phyloP scores from a whole-genome alignment of 1,139 yeast species.

The Wickerhamiella pararugosa region DNA sequence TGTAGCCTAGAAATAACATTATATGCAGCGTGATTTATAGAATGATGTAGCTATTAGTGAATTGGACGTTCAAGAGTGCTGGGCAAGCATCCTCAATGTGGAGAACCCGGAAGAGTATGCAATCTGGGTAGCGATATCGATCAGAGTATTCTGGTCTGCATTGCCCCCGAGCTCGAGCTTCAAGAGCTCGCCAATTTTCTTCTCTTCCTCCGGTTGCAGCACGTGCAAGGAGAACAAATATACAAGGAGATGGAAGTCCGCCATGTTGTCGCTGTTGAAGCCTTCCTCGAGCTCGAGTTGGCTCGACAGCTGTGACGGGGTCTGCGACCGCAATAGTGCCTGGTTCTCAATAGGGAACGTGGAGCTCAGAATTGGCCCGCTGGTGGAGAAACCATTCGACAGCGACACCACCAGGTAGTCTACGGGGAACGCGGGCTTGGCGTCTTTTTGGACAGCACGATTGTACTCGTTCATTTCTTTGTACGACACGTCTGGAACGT shows the following conservation, averaged over 20 bases:
- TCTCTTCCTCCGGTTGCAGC: slow-evolving; percentile 32
- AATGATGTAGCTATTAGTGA: background rate
- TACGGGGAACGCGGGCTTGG: slow-evolving; percentile 92
- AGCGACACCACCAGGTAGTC: slow-evolving; percentile 79
- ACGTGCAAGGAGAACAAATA: slow-evolving; percentile 41
- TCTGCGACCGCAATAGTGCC: slow-evolving; percentile 54
- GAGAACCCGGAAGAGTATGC: slow-evolving; percentile 63
- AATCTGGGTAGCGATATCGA: slow-evolving; percentile 34
- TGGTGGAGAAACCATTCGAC: slow-evolving; percentile 81
- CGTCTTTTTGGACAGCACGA: slow-evolving; percentile 70
- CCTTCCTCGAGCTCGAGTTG: slow-evolving; percentile 31
- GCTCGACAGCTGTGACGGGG: slow-evolving; percentile 34
- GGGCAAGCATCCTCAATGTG: slow-evolving; percentile 38
- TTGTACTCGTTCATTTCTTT: slow-evolving; percentile 79
- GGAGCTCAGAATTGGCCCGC: slow-evolving; percentile 21
- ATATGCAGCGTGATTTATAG: background rate
- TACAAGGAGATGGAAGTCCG: slow-evolving; percentile 61
- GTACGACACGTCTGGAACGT: slow-evolving; percentile 90
- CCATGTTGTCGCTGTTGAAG: slow-evolving; percentile 29
- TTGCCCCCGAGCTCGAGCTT: background rate
- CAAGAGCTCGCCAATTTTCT: slow-evolving; percentile 31
- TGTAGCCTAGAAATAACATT: too few relatives aligned
- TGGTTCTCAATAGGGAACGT: slow-evolving; percentile 67
- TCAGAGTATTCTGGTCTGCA: slow-evolving; percentile 1
- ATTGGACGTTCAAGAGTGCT: background rate